Base-by-base conservation (phyloP, 768 basidiomycete species). In the Mycena filopes region DNA sequence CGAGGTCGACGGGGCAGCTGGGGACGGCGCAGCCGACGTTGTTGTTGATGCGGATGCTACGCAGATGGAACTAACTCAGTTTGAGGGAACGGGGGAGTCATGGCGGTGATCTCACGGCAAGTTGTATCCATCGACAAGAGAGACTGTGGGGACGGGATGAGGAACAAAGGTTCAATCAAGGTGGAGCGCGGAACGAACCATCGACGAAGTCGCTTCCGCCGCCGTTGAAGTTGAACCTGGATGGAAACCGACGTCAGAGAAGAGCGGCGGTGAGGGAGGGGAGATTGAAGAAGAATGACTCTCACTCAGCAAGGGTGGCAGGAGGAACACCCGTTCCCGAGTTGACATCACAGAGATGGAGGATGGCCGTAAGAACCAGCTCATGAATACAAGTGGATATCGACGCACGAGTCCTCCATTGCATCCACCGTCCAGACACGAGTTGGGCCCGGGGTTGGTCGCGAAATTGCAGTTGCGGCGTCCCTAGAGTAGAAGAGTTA, bases 101-200 rank as follows among this genome's bases (percentile, higher is more conserved):
- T 10, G 50, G 18, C 49, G 38, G n/a, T n/a, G n/a, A n/a, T n/a
- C n/a, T n/a, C 84, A 69, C 26, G 85, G 84, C 25, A 86, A 60
- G 67, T 86, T 84, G 60, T 74, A 85, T 15, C 84, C 85, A 57
- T 85, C 81, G 38, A 85, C 84, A 2, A 86, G 74, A 26, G 83
- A 84, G 36, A 84, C 84, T 50, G 20, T 2, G 6, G 29, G 25
- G 10, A 29, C 6, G n/a, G 12, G 2, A 10, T 28, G 2, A 29
- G 25, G 7, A 26, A 11, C 25, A 13, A 7, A 5, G 25, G 23
- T 7, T 6, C 9, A 7, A 6, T 46, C n/a, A 20, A 48, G 15
- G 18, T 48, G 16, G 18, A 33, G 13, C 6, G 15, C n/a, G n/a
- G n/a, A n/a, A 33, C 31, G 12, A 31, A 33, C 48, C 51, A 54